Percentiles rank a stretch among this genome's conserved stretches.
Conservation (phyloP, 2,329 filamentous ascomycete genomes). For the Calcarisporium arbuscula region DNA sequence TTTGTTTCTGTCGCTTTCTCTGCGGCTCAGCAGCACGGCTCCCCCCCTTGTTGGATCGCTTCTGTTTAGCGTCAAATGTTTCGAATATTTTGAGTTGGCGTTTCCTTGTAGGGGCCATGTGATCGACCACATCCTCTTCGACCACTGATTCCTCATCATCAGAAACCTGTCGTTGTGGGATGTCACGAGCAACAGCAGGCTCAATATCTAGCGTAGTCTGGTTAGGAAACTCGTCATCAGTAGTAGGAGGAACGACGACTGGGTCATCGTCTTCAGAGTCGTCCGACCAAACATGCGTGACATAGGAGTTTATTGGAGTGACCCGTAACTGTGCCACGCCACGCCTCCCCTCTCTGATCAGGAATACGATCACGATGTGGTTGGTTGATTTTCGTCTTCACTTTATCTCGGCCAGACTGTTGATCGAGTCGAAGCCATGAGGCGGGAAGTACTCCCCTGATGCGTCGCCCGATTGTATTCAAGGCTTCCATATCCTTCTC, state of each 20-base stretch:
- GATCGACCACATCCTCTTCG: conserved; percentile 47
- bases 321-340: conserved; percentile 44
- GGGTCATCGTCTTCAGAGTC: conserved; percentile 38
- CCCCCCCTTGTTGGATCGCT: conserved; percentile 19
- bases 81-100: conserved; percentile 26
- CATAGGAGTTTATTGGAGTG: conserved; percentile 19
- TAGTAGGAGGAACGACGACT: conserved; percentile 11
- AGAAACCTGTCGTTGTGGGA: conserved; percentile 9
- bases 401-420: conserved; percentile 27
- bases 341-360: conserved; percentile 33
- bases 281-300: conserved; percentile 34
- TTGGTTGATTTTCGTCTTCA: conserved; percentile 19
- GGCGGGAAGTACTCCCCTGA: conserved; percentile 59
- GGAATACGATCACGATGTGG: conserved; percentile 26
- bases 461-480: conserved; percentile 36
- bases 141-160: conserved; percentile 31
- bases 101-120: conserved; percentile 40
- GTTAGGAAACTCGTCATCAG: conserved; percentile 17
- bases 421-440: conserved; percentile 60
- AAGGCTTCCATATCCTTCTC: conserved; percentile 36
- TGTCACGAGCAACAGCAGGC: conserved; percentile 5
- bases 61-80: conserved; percentile 17
- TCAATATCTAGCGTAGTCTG: conserved; percentile 19
- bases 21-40: conserved; percentile 16
- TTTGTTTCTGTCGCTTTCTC: conserved; percentile 18